phyloP scores from a whole-genome alignment of 495 filamentous ascomycete species.

The Geoglossum glabrum region DNA sequence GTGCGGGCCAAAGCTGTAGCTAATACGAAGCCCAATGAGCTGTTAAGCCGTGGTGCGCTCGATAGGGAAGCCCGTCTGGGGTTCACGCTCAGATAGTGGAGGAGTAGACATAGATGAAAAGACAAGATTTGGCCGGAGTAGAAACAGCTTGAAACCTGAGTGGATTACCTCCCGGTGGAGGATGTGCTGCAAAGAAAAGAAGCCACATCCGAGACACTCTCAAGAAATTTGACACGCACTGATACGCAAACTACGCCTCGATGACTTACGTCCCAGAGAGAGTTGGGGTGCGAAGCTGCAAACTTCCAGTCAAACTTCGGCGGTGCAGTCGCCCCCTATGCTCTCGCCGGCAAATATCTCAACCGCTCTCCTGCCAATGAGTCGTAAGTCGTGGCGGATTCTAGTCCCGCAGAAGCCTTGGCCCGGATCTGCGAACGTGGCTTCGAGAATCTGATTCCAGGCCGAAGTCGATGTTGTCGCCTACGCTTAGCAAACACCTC shows the following conservation, averaged over 20 bases:
- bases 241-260: not conserved
- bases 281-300: not conserved
- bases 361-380: not conserved
- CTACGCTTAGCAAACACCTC: not conserved
- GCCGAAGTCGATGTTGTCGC: too few species aligned
- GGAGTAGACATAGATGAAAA: not conserved
- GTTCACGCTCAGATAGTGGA: not conserved
- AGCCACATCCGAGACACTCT: not conserved
- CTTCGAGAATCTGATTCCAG: not conserved
- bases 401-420: not conserved
- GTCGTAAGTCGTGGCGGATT: not conserved
- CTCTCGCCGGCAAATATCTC: not conserved
- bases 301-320: not conserved
- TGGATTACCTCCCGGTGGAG: not conserved
- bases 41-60: not conserved
- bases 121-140: too few species aligned
- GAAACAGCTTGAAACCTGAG: not conserved
- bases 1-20: too few species aligned
- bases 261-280: not conserved
- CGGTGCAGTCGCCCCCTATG: not conserved
- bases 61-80: not conserved
- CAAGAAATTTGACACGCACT: not conserved
- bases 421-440: not conserved
- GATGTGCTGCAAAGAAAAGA: not conserved
- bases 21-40: not conserved